Conservation (phyloP, 768 basidiomycete genomes). For the Porphyrellus cyaneotinctus region DNA sequence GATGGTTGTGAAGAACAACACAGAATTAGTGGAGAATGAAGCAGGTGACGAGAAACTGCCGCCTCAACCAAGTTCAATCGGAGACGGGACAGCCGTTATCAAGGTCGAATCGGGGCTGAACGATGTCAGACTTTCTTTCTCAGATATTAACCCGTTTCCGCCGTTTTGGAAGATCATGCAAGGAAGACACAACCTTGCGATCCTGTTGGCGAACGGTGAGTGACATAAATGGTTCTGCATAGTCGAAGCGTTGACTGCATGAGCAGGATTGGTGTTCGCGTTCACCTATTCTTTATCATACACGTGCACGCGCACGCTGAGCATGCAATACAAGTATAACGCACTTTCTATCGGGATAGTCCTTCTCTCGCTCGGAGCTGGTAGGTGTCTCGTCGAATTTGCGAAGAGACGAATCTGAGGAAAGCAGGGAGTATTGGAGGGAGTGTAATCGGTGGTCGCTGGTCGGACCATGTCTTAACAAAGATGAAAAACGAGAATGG, state of each 20-base stretch:
- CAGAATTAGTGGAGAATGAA: slow-evolving; percentile 9
- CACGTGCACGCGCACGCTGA: slow-evolving; percentile 69
- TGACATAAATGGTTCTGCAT: neutral
- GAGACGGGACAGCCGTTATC: slow-evolving; percentile 19
- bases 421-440: slow-evolving; percentile 46
- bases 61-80: slow-evolving; percentile 15
- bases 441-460: slow-evolving; percentile 54
- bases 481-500: slow-evolving; percentile 42
- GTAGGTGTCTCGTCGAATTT: slow-evolving; percentile 34
- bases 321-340: slow-evolving; percentile 56
- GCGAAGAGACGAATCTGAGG: neutral
- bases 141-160: slow-evolving; percentile 71
- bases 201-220: slow-evolving; percentile 40
- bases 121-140: slow-evolving; percentile 52
- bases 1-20: slow-evolving; percentile 12
- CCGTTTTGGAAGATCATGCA: slow-evolving; percentile 57
- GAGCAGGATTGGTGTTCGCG: slow-evolving; percentile 63
- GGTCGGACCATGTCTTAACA: slow-evolving; percentile 49
- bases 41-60: slow-evolving; percentile 14
- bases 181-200: slow-evolving; percentile 62
- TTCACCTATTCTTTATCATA: slow-evolving; percentile 70
- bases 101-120: slow-evolving; percentile 12
- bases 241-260: slow-evolving; percentile 6
- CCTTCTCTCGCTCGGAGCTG: slow-evolving; percentile 69
- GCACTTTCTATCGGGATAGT: slow-evolving; percentile 73